These are phyloP conservation scores for Cladophialophora exuberans DNA, from an alignment of 2,329 filamentous ascomycete species.

Conservation along the genomic window DNA sequence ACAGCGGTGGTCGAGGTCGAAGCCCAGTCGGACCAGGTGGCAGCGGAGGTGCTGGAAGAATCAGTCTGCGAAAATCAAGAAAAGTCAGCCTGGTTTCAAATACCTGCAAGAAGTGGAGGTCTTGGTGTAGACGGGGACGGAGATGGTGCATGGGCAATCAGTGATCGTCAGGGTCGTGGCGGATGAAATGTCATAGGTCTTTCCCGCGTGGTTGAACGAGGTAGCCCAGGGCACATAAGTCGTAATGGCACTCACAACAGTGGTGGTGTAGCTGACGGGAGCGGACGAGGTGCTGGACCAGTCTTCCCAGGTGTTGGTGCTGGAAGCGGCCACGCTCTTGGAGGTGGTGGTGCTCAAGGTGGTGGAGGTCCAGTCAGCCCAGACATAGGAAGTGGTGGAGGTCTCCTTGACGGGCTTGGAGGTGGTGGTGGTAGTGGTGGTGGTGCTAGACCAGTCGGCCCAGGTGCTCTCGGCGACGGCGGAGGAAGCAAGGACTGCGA, in stretches of 20 bases:
- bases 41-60: slow-evolving; percentile 14
- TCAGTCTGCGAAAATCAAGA: slow-evolving; percentile 6
- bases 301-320: slow-evolving; percentile 27
- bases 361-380: slow-evolving; percentile 23
- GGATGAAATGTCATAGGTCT: slow-evolving; percentile 33
- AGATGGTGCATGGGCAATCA: slow-evolving; percentile 36
- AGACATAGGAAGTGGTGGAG: slow-evolving; percentile 16
- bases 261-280: slow-evolving; percentile 31
- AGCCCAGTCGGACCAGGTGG: slow-evolving; percentile 15
- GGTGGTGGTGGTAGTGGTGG: slow-evolving; percentile 21
- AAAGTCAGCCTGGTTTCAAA: slow-evolving; percentile 5
- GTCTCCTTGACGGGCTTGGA: slow-evolving; percentile 11
- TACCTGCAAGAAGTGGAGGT: slow-evolving; percentile 32
- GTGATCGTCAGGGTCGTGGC: slow-evolving; percentile 36
- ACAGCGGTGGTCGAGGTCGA: not conserved
- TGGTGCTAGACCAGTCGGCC: slow-evolving; percentile 14
- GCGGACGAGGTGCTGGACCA: slow-evolving; percentile 27
- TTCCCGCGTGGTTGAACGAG: slow-evolving; percentile 30
- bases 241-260: slow-evolving; percentile 33
- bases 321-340: slow-evolving; percentile 8
- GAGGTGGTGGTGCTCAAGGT: slow-evolving; percentile 13
- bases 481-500: slow-evolving; percentile 21
- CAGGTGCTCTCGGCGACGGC: slow-evolving; percentile 25
- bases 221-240: slow-evolving; percentile 33
- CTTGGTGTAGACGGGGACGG: slow-evolving; percentile 33